Evolutionary conservation across 257 asterid genomes (phyloP).

Genomic region (Rehmannia glutinosa): DNA sequence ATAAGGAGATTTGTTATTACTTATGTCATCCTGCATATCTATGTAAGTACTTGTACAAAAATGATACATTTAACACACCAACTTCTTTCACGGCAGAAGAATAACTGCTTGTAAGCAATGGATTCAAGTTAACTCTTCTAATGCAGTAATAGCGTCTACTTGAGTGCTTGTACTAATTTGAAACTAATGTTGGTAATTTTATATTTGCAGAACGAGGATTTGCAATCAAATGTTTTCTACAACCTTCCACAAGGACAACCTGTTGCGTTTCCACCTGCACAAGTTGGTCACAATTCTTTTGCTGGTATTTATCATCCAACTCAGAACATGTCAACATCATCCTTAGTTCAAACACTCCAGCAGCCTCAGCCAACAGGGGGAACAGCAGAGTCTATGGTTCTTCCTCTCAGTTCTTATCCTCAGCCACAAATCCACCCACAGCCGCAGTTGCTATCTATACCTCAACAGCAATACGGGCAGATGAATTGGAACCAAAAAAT

Average conservation of each 20-base stretch:
- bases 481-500: conserved; percentile 39
- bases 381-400: conserved; percentile 30
- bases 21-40: background rate
- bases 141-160: background rate
- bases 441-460: conserved; percentile 17
- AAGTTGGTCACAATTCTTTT: conserved; percentile 34
- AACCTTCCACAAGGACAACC: conserved; percentile 50
- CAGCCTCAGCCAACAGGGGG: conserved; percentile 44
- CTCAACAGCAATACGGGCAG: conserved; percentile 30
- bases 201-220: conserved; percentile 53
- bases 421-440: conserved; percentile 38
- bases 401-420: conserved; percentile 33
- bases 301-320: conserved; percentile 41
- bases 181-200: background rate
- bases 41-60: background rate
- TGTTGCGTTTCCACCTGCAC: conserved; percentile 31
- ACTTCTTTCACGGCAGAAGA: background rate
- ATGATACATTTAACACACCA: background rate
- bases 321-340: conserved; percentile 30
- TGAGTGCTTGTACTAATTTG: background rate
- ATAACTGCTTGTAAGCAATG: background rate
- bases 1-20: background rate
- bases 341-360: conserved; percentile 37
- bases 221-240: conserved; percentile 47
- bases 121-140: background rate